Evolutionary conservation across 176 grass and related monocot genomes (phyloP), one percentile per base, ranked within the genome.

Genomic region (Puya raimondii): DNA sequence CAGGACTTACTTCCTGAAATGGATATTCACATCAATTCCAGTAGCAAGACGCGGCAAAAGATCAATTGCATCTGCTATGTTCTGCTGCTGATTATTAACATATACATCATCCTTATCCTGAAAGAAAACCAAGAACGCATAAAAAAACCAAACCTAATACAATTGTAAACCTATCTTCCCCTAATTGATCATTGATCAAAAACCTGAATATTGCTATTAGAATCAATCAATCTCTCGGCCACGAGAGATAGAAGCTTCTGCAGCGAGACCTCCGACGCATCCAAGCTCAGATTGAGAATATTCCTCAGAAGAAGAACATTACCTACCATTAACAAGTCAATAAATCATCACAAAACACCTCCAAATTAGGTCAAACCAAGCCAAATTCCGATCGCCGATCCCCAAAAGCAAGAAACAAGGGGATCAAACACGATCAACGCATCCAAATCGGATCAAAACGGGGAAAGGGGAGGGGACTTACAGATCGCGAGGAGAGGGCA

Each of bases 401-500:
- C 33, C 0, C 21, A 26, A 64, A 16, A 12, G 65, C 13, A 21
- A 13, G 5, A 11, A 33, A 7, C 9, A 27, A 0, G 26, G 53
- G 2, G 14, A 12, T 12, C 33, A 42, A 42, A 42, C 33, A 42
- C 33, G 33, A 42, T 42, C 33, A 7, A 42, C 33, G 33, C 33
- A 42, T 42, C 4, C 0, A 1, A 22, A 47, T 48, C 14, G 11
- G 47, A 9, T 15, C 0, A 4, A 42, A 48, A 42, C 9, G 27
- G 14, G 7, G 15, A n/a, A 10, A 61, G 64, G 10, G 47, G 47
- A 48, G 51, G 73, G 50, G 17, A 15, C 82, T 88, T 76, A 99
- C 95, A 94, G 80, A 99, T 99, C 42, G 90, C 95, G 49, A 93
- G 90, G 12, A 99, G 95, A 25, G 95, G 95, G 67, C 95, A 99